phyloP scores from a whole-genome alignment of 2,329 filamentous ascomycete species.

The Ceratocystis alfenasii region DNA sequence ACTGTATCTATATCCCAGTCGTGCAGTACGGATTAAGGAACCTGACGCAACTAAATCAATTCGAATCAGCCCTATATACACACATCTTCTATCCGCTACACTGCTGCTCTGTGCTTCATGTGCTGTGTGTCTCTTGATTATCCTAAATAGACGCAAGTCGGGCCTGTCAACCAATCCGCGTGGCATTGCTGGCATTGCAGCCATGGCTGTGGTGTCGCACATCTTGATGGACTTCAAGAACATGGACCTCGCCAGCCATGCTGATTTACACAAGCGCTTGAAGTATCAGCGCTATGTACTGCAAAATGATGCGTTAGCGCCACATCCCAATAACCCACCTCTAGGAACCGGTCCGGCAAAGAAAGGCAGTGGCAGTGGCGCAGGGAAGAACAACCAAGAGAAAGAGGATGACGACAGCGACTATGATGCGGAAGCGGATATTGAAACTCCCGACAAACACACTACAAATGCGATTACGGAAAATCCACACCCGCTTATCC shows the following conservation, averaged over 20 bases:
- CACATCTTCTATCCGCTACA: constrained; percentile 46
- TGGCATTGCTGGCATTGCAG: constrained; percentile 60
- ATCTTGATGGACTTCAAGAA: constrained; percentile 64
- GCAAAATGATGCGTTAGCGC: constrained; percentile 58
- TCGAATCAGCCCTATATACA: constrained; percentile 45
- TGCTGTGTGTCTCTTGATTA: constrained; percentile 46
- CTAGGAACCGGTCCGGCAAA: constrained; percentile 23
- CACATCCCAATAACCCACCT: constrained; percentile 41
- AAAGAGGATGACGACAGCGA: neutral
- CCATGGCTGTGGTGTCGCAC: constrained; percentile 62
- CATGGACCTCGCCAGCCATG: constrained; percentile 53
- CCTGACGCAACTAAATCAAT: constrained; percentile 41
- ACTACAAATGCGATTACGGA: constrained; percentile 36
- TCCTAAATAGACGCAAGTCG: constrained; percentile 50
- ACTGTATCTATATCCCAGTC: constrained; percentile 44
- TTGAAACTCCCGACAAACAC: neutral
- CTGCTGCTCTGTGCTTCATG: constrained; percentile 47
- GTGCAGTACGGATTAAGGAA: constrained; percentile 33
- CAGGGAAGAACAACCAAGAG: neutral
- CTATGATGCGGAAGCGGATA: neutral
- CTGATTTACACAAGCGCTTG: constrained; percentile 56
- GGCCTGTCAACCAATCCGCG: constrained; percentile 57
- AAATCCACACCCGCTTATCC: constrained; percentile 58
- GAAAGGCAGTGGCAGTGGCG: too few relatives aligned
- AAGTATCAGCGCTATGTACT: constrained; percentile 55